Evolutionary conservation across 2,329 filamentous ascomycete genomes (phyloP), one percentile per base, ranked within the genome.

Genomic region (Paracamarosporium sp.): DNA sequence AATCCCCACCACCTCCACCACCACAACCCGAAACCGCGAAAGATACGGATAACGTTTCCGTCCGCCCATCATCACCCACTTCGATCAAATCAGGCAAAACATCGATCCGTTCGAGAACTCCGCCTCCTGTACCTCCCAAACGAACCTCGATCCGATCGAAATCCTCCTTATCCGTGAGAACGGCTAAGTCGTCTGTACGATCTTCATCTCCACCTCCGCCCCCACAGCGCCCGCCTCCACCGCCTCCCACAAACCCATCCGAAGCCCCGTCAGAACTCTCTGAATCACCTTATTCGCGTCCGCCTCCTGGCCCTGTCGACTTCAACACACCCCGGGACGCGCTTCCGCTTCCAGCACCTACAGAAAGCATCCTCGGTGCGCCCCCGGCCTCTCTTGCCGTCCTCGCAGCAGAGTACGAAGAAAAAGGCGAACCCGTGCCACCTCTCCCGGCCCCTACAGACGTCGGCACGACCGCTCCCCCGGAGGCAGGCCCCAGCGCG

Each of bases 271-370:
- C 50, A 13, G 46, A 50, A 15, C 13, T 51, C n/a, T 46, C 62
- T 36, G 59, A 63, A 33, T 56, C 61, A 28, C 57, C 59, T n/a
- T 75, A 73, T 35, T 61, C 61, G 40, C 69, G 71, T 15, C 71
- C 71, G 35, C 62, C 68, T 22, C 68, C 71, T 9, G 71, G 66
- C 9, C 67, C 67, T 25, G 67, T 70, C 33, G 65, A 70, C 27
- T 71, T 68, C 43, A 62, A 60, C 11, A 66, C 68, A 17, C 68
- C 69, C 13, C 62, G 67, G 38, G 63, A 71, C 51, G 55, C 68
- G 27, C 43, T 28, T 41, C 43, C 48, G 13, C 57, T 50, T 25
- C 53, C 53, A 20, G 25, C 24, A 30, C 20, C 53, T n/a, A 43
- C 54, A 11, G 50, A 54, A 51, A 45, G 40, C 30, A 15, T 41